Evolutionary conservation across 352 stramenopile species (phyloP).

Genomic region (Phytophthora brassicae): DNA sequence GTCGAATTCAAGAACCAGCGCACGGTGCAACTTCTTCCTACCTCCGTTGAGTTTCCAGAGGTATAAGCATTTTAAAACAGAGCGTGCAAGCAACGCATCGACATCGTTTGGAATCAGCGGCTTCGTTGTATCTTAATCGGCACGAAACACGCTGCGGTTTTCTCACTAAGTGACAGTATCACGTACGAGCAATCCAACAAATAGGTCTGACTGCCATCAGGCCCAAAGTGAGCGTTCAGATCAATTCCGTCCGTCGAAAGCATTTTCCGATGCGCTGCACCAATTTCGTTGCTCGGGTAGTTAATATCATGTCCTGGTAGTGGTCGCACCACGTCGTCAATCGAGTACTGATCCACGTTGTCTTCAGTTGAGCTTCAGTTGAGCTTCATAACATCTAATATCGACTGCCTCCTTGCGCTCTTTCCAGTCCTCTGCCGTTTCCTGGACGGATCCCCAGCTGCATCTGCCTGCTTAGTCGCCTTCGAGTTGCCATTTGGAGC

Average conservation of each 20-base stretch:
- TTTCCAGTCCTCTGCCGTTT: conserved; percentile 41
- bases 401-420: conserved; percentile 12
- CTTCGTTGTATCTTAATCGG: conserved; percentile 85
- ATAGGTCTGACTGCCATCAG: conserved; percentile 62
- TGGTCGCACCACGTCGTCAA: conserved; percentile 94
- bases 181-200: conserved; percentile 88
- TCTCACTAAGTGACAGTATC: conserved; percentile 90
- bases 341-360: conserved; percentile 85
- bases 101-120: conserved; percentile 91
- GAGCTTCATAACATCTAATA: conserved; percentile 54
- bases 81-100: conserved; percentile 42
- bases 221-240: conserved; percentile 48
- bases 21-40: conserved; percentile 28
- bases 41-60: neutral
- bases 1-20: conserved; percentile 60
- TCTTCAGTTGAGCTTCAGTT: no score
- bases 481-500: conserved; percentile 21
- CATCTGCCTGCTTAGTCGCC: conserved; percentile 10
- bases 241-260: conserved; percentile 62
- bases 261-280: conserved; percentile 51
- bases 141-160: conserved; percentile 83
- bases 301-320: conserved; percentile 89
- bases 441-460: conserved; percentile 23
- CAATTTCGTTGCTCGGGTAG: conserved; percentile 81
- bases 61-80: neutral